Evolutionary conservation across 306 rosid genomes (phyloP), one percentile per base, ranked within the genome.

Genomic region (Gynostemma pentaphyllum): DNA sequence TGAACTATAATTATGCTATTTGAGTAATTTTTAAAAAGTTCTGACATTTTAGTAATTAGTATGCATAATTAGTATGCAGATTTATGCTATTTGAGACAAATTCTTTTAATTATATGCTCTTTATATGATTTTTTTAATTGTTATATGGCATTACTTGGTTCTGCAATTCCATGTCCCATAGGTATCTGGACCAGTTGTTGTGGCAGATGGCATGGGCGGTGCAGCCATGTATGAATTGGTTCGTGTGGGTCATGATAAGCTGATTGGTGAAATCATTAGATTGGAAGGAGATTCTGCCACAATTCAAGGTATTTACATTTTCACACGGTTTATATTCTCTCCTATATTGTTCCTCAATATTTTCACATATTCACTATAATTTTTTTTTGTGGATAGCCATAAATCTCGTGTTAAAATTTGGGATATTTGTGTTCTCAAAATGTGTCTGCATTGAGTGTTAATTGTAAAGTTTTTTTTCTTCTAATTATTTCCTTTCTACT

Each of bases 151-250:
- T 27, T 14, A 22, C 14, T 26, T 11, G 32, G 37, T 64, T 27
- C 37, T 60, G 66, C 12, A 52, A 22, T 63, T 45, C 7, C 37
- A 29, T 45, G n/a, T 78, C 24, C 69, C 36, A 41, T 73, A 94
- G 99, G 99, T 94, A 60, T 94, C 99, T 2, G 99, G 99, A 75
- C 99, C 99, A 13, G 99, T 94, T 64, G 97, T 94, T 10, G 81
- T 94, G 42, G 99, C 99, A 0, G 94, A 86, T 86, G 99, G 99
- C 76, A 94, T 94, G 99, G 86, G 74, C n/a, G 99, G 99, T 62
- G 99, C 99, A 73, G 99, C 99, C 61, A 94, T 94, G 99, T 88
- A 88, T 70, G 99, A 94, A 72, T 70, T 94, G 28, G 99, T 94
- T 28, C 97, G 99, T 75, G 99, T 94, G 9, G 99, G 99, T 64